Percentiles rank a stretch among this genome's conserved stretches.
Evolutionary conservation across 495 filamentous ascomycete species (phyloP).

Genomic region (Apodospora peruviana): DNA sequence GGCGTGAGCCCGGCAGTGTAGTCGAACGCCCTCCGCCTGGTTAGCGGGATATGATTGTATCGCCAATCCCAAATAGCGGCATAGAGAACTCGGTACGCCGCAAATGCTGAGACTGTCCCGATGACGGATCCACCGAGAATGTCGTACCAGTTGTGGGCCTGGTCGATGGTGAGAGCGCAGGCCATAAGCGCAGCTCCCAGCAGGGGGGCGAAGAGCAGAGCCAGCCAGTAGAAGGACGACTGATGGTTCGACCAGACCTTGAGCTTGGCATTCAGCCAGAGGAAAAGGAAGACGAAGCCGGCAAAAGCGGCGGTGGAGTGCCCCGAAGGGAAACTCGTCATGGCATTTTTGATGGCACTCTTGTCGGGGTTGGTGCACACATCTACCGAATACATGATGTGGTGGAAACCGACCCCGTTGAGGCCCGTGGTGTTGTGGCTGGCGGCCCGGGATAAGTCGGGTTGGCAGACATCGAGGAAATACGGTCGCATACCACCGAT

Average conservation of each 20-base stretch:
- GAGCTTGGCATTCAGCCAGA: slow-evolving; percentile 62
- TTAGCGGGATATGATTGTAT: slow-evolving; percentile 48
- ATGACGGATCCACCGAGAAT: slow-evolving; percentile 51
- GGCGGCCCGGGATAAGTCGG: slow-evolving; percentile 35
- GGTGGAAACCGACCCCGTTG: slow-evolving; percentile 26
- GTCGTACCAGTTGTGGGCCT: slow-evolving; percentile 59
- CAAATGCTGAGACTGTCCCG: slow-evolving; percentile 50
- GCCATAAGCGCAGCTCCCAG: slow-evolving; percentile 53
- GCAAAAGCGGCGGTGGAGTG: slow-evolving; percentile 55
- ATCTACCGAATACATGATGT: slow-evolving; percentile 44
- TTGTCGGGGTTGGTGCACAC: slow-evolving; percentile 35
- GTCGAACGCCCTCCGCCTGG: slow-evolving; percentile 24
- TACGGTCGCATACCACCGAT: slow-evolving; percentile 52
- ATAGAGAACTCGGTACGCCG: slow-evolving; percentile 53
- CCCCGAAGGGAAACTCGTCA: slow-evolving; percentile 58
- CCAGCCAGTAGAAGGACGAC: slow-evolving; percentile 59
- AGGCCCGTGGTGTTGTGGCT: slow-evolving; percentile 16
- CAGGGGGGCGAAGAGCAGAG: slow-evolving; percentile 50
- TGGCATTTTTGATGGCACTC: slow-evolving; percentile 41
- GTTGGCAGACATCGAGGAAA: slow-evolving; percentile 54
- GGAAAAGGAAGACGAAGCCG: slow-evolving; percentile 48
- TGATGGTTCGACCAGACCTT: slow-evolving; percentile 57
- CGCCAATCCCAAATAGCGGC: slow-evolving; percentile 55
- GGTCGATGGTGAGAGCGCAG: slow-evolving; percentile 55
- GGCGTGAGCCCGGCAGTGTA: slow-evolving; percentile 19